Evolutionary conservation across 345 rosid genomes (phyloP).

Genomic region (Geranium rotundifolium): DNA sequence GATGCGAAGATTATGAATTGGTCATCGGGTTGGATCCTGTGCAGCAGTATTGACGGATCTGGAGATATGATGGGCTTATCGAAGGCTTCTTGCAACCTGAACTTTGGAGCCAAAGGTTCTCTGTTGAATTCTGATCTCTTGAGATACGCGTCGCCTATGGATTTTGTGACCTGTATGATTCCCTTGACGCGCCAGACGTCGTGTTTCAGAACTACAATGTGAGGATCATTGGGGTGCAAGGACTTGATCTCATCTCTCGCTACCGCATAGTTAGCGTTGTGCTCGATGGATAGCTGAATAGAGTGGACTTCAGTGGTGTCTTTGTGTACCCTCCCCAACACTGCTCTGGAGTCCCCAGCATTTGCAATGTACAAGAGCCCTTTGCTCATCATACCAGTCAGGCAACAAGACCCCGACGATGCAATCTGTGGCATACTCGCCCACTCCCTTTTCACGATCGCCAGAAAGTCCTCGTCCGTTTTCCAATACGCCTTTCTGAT

Average conservation of each 20-base stretch:
- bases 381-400: constrained; percentile 57
- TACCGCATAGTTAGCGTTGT: constrained; percentile 48
- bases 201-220: constrained; percentile 54
- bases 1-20: constrained; percentile 72
- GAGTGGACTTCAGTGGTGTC: constrained; percentile 29
- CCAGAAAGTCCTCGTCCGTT: constrained; percentile 56
- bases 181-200: constrained; percentile 64
- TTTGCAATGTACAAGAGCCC: constrained; percentile 60
- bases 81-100: constrained; percentile 42
- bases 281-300: constrained; percentile 58
- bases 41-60: constrained; percentile 51
- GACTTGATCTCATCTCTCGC: constrained; percentile 56
- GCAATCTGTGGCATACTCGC: constrained; percentile 53
- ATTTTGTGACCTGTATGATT: constrained; percentile 50
- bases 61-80: constrained; percentile 53
- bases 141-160: constrained; percentile 86
- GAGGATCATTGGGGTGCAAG: constrained; percentile 55
- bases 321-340: constrained; percentile 49
- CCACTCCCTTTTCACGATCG: constrained; percentile 56
- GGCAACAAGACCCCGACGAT: constrained; percentile 70
- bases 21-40: constrained; percentile 44
- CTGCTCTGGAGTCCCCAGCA: constrained; percentile 67
- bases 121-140: constrained; percentile 68
- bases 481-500: constrained; percentile 43
- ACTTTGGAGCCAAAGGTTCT: constrained; percentile 54